These are phyloP conservation scores for Eucalyptus fibrosa DNA, from an alignment of 345 rosid genomes.

Conservation along the genomic window DNA sequence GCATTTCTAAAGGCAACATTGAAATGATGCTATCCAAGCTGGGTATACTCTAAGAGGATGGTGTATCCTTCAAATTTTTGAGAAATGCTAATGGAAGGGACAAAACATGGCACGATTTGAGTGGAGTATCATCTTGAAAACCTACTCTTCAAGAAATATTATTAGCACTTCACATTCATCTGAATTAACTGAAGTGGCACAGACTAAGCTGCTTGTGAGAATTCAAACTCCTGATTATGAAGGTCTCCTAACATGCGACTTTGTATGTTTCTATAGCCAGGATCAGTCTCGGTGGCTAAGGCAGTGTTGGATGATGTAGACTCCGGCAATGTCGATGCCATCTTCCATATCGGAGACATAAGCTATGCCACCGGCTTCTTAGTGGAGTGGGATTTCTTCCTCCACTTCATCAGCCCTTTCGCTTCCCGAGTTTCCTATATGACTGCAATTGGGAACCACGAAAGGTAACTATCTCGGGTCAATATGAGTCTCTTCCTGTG, in stretches of 20 bases:
- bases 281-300: slow-evolving; percentile 38
- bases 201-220: neutral
- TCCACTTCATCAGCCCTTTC: slow-evolving; percentile 32
- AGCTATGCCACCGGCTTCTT: slow-evolving; percentile 70
- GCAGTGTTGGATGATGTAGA: slow-evolving; percentile 31
- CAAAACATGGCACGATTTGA: neutral
- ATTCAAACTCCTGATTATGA: neutral
- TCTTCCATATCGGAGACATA: slow-evolving; percentile 74
- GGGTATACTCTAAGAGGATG: neutral
- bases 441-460: slow-evolving; percentile 74
- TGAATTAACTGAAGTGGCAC: neutral
- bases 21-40: neutral
- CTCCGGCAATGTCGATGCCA: slow-evolving; percentile 30
- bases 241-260: neutral
- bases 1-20: neutral
- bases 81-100: neutral
- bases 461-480: slow-evolving; percentile 16
- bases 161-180: neutral
- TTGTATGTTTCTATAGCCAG: slow-evolving; percentile 24
- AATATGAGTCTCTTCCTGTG: neutral
- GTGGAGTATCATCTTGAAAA: neutral
- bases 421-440: slow-evolving; percentile 58
- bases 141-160: neutral
- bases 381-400: slow-evolving; percentile 70
- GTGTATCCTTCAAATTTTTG: neutral